Evolutionary conservation across 2,329 filamentous ascomycete species (phyloP), one percentile per base, ranked within the genome.

Genomic region (Colletotrichum sp.): DNA sequence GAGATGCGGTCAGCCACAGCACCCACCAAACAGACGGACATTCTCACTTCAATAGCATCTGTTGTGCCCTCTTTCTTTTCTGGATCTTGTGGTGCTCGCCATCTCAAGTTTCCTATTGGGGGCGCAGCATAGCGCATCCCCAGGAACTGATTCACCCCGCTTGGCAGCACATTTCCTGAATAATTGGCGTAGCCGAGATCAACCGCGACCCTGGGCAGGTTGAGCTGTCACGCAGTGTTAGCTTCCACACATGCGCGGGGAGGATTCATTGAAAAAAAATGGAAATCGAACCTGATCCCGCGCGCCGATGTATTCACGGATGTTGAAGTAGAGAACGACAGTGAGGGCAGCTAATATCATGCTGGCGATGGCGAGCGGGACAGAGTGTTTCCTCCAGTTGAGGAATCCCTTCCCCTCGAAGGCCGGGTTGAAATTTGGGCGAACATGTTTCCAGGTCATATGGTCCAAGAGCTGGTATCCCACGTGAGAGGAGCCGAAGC

Each of bases 101-200:
- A 92, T 69, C 90, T 86, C 39, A 90, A 82, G 52, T 89, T 83
- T 3, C 86, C 88, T 1, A 88, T 72, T 7, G 90, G 90, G n/a
- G 89, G 83, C 16, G 86, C 84, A 13, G 90, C 90, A 80, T 88
- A 92, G 59, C 89, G 88, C 81, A 89, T 82, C 15, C 88, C 88
- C 5, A 88, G 82, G 79, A 86, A 90, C 78, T 88, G 83, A 66
- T 84, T 84, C 34, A 90, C 83, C n/a, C 83, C 84, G 32, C 80
- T 84, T 28, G 80, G 77, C 6, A 87, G 81, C 4, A 81, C 78
- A 5, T 80, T 80, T 32, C 88, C 88, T 28, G 84, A 82, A 71
- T 89, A 90, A 30, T 80, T 80, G n/a, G 87, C 84, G 75, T 90
- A 89, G 32, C 84, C 85, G 26, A 89, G 82, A 76, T 89, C 83